Conservation (phyloP, 805 yeast genomes). For the Teunomyces panamensis region DNA sequence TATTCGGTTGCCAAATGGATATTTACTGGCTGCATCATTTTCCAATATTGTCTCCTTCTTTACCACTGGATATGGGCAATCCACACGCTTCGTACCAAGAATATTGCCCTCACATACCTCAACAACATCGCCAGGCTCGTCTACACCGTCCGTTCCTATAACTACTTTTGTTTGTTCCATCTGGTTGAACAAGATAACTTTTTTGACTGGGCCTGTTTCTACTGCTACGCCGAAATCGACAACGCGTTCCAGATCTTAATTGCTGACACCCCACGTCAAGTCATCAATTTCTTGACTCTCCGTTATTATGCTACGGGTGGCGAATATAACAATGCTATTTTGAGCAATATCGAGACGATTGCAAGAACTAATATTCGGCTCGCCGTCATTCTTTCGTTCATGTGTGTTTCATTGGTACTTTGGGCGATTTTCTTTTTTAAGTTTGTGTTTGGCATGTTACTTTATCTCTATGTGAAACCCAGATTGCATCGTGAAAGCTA, state of each 20-base stretch:
- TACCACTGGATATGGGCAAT: constrained; percentile 60
- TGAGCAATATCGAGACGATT: constrained; percentile 49
- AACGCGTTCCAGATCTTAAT: constrained; percentile 59
- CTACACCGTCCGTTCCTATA: constrained; percentile 56
- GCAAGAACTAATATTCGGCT: constrained; percentile 62
- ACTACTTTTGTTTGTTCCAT: constrained; percentile 70
- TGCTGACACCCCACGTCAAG: constrained; percentile 87
- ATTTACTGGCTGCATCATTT: constrained; percentile 76
- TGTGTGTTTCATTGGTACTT: constrained; percentile 70
- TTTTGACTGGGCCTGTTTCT: constrained; percentile 66
- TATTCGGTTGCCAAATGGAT: constrained; percentile 62
- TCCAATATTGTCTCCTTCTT: constrained; percentile 57
- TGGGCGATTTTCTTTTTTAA: constrained; percentile 67
- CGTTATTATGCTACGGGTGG: constrained; percentile 49
- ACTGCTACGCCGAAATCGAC: constrained; percentile 62
- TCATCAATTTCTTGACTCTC: constrained; percentile 73
- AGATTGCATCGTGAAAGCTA: constrained; percentile 35
- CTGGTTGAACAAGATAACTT: constrained; percentile 60
- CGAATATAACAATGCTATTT: constrained; percentile 36
- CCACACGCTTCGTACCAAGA: constrained; percentile 54
- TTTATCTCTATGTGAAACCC: constrained; percentile 50
- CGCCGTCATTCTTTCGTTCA: constrained; percentile 70
- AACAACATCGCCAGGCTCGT: constrained; percentile 58
- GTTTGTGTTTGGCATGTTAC: constrained; percentile 52
- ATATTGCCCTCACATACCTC: constrained; percentile 68